Evolutionary conservation across 108 stramenopile species (phyloP).

Genomic region (Pseudonitzschia delicatissima): DNA sequence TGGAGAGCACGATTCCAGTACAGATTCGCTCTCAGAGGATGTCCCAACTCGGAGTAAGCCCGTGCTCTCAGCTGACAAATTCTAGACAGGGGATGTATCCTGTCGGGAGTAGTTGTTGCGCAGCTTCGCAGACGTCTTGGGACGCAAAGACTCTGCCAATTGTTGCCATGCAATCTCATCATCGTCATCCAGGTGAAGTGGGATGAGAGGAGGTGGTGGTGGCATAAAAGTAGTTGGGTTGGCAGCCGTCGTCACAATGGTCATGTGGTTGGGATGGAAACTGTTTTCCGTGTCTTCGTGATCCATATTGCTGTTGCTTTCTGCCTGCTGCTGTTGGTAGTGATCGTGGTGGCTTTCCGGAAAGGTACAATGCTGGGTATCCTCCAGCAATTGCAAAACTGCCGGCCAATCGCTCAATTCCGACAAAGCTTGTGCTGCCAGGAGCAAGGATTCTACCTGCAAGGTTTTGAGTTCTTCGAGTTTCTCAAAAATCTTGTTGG

Average conservation of each 20-base stretch:
- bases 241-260: background rate
- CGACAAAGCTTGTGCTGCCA: slow-evolving; percentile 44
- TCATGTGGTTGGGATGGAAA: background rate
- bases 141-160: slow-evolving; percentile 10
- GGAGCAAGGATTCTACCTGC: slow-evolving; percentile 27
- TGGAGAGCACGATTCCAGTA: slow-evolving; percentile 60
- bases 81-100: slow-evolving; percentile 66
- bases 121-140: background rate
- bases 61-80: slow-evolving; percentile 53
- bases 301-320: background rate
- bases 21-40: slow-evolving; percentile 59
- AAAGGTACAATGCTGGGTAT: slow-evolving; percentile 28
- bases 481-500: background rate
- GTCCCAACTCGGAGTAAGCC: slow-evolving; percentile 64
- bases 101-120: background rate
- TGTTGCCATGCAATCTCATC: slow-evolving; percentile 41
- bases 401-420: slow-evolving; percentile 42
- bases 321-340: background rate
- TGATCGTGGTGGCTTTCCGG: background rate
- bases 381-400: slow-evolving; percentile 38
- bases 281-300: slow-evolving; percentile 3
- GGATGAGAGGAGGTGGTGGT: background rate
- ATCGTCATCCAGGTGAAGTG: slow-evolving; percentile 32
- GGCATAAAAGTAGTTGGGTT: background rate
- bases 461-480: slow-evolving; percentile 3